Base-by-base conservation (phyloP, 169 alveolate species). In the Plasmodium adleri region DNA sequence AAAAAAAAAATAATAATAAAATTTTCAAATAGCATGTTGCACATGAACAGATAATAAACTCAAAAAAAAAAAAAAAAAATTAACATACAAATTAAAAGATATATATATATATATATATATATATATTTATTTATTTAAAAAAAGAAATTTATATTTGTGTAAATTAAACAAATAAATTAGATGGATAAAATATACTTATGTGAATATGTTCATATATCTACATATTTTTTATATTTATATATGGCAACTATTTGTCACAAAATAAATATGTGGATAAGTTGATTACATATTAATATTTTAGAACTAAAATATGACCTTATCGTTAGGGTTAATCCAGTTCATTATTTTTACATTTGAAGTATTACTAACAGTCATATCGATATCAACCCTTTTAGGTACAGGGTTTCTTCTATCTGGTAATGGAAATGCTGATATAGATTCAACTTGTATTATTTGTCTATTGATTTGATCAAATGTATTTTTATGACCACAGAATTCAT, bases 291-390 rank as follows among this genome's bases (percentile, higher is more conserved):
- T 28, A 28, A 28, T 4, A 28, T 28, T 4, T 28, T 28, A 4
- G 39, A 28, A 28, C 70, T 39, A 92, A 87, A 96, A 93, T 12
- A 94, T 92, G 0, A 96, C 97, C 70, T 92, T 94, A 72, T 96
- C 98, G 58, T 93, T 94, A 0, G 98, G 98, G 74, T 96, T 97
- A 6, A 96, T 95, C 98, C 98, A 96, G 85, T 95, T 94, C 83
- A 96, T 95, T n/a, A 96, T 94, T 64, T 96, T 95, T 2, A 91
- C 94, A 54, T 94, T 88, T 7, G 93, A 90, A 54, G 93, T 88
- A 62, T 95, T 91, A 32, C 62, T 83, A 24, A 96, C 98, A 1
- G 97, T 93, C 43, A 96, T 62, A 72, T 96, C 98, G 28, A 96
- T 97, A 71, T 96, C 98, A 6, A 96, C 98, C 0, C 97, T 92